Evolutionary conservation across 331 rosid genomes (phyloP), one percentile per base, ranked within the genome.

Genomic region (Ulmus americana): DNA sequence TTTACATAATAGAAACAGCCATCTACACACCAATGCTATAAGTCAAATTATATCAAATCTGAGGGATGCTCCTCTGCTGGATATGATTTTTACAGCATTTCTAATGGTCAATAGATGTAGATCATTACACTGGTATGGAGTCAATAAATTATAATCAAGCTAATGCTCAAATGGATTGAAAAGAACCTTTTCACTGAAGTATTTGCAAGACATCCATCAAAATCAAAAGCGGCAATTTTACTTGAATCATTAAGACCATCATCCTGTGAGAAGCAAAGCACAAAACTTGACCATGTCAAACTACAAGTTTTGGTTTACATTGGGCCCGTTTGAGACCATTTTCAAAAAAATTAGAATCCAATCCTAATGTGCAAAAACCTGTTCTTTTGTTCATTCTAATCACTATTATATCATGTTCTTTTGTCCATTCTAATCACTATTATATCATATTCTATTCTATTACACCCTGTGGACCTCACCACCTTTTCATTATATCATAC

Each of bases 221-320:
- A 92, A 86, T 92, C 98, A 83, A 92, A 92, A 65, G 98, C 98
- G 10, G 98, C 98, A 70, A 92, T 83, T 84, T 92, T 92, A 74
- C 79, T 85, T 63, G 96, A 92, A 75, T 82, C 83, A 65, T 59
- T 82, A 18, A 85, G 83, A 63, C 95, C 89, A 44, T 81, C 94
- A 67, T 85, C 95, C 95, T 92, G 84, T 63, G 70, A 45, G 64
- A 66, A 63, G 59, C 69, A 62, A 39, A 28, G 15, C 38, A 42
- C 16, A 7, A 35, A 40, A 59, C 58, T 41, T 10, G 63, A 35
- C 11, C 41, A 50, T 15, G 62, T 39, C 14, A 63, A 61, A 45
- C 45, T 39, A 18, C 39, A 39, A 16, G 16, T 38, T 64, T 52
- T 40, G 8, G 18, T 54, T 7, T 8, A 38, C 43, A 63, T 11